Conservation (phyloP, 768 basidiomycete species). For the Rhodosporidiobolus odoratus region DNA sequence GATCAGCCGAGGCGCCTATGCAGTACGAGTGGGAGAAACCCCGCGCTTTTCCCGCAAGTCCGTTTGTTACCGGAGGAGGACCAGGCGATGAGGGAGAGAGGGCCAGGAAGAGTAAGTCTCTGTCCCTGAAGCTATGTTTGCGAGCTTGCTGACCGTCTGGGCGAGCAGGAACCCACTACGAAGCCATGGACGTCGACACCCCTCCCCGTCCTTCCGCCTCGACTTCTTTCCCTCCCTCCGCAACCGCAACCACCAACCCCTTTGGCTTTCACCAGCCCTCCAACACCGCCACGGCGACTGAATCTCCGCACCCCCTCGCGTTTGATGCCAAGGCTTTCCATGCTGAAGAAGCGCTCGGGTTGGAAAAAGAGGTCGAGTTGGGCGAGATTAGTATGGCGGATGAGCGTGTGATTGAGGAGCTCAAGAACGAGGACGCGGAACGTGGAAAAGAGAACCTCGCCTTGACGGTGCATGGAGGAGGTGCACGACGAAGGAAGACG, state of each 20-base stretch:
- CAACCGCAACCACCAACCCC: not conserved
- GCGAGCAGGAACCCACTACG: constrained; percentile 33
- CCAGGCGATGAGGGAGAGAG: constrained; percentile 8
- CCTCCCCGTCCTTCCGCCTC: constrained; percentile 21
- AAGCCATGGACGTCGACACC: constrained; percentile 39
- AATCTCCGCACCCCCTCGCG: not conserved
- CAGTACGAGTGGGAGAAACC: constrained; percentile 61
- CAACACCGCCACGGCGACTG: not conserved
- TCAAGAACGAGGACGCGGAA: not conserved
- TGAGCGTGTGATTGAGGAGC: not conserved
- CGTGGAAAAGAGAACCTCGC: not conserved
- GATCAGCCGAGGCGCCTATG: constrained; percentile 79
- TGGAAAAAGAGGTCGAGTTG: not conserved
- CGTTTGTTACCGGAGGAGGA: not conserved
- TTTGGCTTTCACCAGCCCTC: constrained; percentile 5
- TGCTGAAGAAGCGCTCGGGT: constrained; percentile 22
- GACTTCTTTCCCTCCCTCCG: constrained; percentile 6
- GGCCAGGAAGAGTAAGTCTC: constrained; percentile 23
- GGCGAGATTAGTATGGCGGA: constrained; percentile 22
- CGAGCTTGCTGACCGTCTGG: not conserved
- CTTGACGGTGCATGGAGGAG: not conserved
- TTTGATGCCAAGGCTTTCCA: constrained; percentile 19
- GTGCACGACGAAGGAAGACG: not conserved
- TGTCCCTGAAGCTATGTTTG: too few relatives aligned
- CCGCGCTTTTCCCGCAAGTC: constrained; percentile 22